A percentile compares a stretch with the other conserved stretches of the same genome.
phyloP scores from a whole-genome alignment of 2,329 filamentous ascomycete genomes.

The Didymella lethalis region DNA sequence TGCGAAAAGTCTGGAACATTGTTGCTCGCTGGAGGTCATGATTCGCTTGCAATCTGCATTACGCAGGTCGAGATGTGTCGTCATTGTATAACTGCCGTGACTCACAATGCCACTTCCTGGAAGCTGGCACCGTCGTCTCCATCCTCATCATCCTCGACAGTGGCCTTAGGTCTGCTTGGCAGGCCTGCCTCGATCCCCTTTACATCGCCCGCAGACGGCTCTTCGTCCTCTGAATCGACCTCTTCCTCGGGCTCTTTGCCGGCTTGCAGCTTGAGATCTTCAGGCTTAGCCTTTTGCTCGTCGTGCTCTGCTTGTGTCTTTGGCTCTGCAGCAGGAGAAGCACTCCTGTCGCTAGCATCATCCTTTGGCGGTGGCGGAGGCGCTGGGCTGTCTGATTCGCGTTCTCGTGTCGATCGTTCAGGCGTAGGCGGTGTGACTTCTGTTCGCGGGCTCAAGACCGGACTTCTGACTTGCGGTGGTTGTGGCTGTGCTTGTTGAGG shows the following conservation, averaged over 20 bases:
- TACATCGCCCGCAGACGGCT: slow-evolving; percentile 30
- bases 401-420: slow-evolving; percentile 47
- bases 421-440: slow-evolving; percentile 61
- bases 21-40: neutral
- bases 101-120: slow-evolving; percentile 39
- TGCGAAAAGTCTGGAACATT: neutral
- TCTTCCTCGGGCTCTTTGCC: slow-evolving; percentile 38
- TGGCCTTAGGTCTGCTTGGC: slow-evolving; percentile 39
- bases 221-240: slow-evolving; percentile 36
- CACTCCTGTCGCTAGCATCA: slow-evolving; percentile 33
- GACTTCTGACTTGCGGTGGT: slow-evolving; percentile 39
- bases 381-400: slow-evolving; percentile 33
- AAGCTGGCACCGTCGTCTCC: slow-evolving; percentile 45
- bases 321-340: slow-evolving; percentile 38
- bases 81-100: neutral
- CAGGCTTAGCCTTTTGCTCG: slow-evolving; percentile 48
- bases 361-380: slow-evolving; percentile 50
- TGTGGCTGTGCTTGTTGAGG: slow-evolving; percentile 26
- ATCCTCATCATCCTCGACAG: slow-evolving; percentile 41
- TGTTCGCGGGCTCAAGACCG: slow-evolving; percentile 55
- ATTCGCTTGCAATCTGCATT: slow-evolving; percentile 6
- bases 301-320: slow-evolving; percentile 37
- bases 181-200: slow-evolving; percentile 42
- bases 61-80: neutral
- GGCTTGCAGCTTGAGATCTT: slow-evolving; percentile 43